Base-by-base conservation (phyloP, 2,329 filamentous ascomycete genomes). In the Alternaria consortialis region DNA sequence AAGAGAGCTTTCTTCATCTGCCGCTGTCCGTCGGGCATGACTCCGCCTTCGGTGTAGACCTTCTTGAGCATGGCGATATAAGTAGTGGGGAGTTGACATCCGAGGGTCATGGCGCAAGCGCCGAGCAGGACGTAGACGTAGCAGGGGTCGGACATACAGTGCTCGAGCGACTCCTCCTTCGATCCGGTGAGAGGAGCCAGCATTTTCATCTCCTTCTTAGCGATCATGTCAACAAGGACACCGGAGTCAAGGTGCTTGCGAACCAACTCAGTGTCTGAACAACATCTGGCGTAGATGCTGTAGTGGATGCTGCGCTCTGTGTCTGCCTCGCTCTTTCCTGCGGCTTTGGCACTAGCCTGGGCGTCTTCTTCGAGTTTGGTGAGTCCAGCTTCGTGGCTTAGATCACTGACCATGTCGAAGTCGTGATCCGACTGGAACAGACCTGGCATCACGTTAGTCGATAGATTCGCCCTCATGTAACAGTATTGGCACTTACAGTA, bases 391-490 rank as follows among this genome's bases (percentile, higher is more conserved):
- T 68, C 66, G 8, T 53, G 2, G 20, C 47, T 39, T 5, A 68
- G 43, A 12, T 69, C 67, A 9, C 47, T 20, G 32, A 68, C 6
- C 13, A 62, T 64, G 27, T 70, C 68, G 11, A 67, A 58, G 48
- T 72, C 67, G 15, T 71, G 59, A 44, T 71, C 68, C 1, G 64
- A 67, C 37, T 71, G 61, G 53, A 70, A 72, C 36, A 72, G 69
- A 48, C 59, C 67, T 71, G 32, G 5, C 4, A 5, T 29, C 2
- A 7, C 20, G 15, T 56, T 40, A 39, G 27, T 7, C 13, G 13
- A 29, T 62, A 2, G 59, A 43, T 5, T n/a, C 20, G 5, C 13
- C 9, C 4, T 6, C 11, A 2, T 37, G 12, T 7, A 23, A 15
- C 11, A 12, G 7, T 1, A 4, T 25, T 7, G 12, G 15, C 4